These are phyloP conservation scores for Neospora caninum DNA, from an alignment of 169 alveolate genomes.

Conservation along the genomic window DNA sequence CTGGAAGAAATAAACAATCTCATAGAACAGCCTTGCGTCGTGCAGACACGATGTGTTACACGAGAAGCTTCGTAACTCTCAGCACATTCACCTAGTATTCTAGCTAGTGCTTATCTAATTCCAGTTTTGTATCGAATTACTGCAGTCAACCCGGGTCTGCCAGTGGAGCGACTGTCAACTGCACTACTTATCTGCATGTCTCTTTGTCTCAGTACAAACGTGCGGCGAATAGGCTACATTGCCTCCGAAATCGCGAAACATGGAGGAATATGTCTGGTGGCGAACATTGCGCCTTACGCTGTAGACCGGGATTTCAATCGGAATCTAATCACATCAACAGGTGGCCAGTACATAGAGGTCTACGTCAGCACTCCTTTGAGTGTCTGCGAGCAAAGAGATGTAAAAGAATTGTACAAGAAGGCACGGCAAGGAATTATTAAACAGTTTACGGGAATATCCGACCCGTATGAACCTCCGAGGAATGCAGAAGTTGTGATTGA, in stretches of 20 bases:
- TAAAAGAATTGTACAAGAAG: slow-evolving; percentile 68
- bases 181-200: neutral
- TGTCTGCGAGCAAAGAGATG: slow-evolving; percentile 69
- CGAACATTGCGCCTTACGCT: slow-evolving; percentile 70
- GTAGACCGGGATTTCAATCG: slow-evolving; percentile 65
- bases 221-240: slow-evolving; percentile 67
- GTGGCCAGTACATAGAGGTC: slow-evolving; percentile 69
- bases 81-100: no score
- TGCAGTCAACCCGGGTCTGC: no score
- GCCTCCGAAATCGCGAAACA: slow-evolving; percentile 72
- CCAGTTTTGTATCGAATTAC: no score
- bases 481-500: slow-evolving; percentile 63
- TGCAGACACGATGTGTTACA: no score
- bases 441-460: slow-evolving; percentile 70
- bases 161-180: no score
- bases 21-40: no score
- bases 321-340: slow-evolving; percentile 40
- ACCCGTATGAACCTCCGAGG: slow-evolving; percentile 70
- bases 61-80: no score
- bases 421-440: slow-evolving; percentile 70
- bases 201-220: slow-evolving; percentile 55
- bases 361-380: slow-evolving; percentile 68
- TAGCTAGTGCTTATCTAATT: no score
- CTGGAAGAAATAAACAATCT: no score
- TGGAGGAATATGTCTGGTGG: slow-evolving; percentile 72